Base-by-base conservation (phyloP, 352 stramenopile species). In the Albugo candida region DNA sequence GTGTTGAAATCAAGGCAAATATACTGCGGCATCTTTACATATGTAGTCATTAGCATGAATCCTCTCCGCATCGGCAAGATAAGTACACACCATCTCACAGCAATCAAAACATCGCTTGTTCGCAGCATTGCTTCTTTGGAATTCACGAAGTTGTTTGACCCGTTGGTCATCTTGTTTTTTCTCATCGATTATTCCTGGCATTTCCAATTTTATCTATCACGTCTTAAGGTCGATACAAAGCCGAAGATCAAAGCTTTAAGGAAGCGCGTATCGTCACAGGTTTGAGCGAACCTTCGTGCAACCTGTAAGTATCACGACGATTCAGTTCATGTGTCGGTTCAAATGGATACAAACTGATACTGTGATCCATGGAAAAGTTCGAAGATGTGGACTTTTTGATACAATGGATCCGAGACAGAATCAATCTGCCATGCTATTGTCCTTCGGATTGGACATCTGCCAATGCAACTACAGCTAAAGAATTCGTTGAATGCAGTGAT, bases 1-100 rank as follows among this genome's bases (percentile, higher is more conserved):
- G 83, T 96, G 55, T 93, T 93, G 63, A 95, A 95, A 54, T 94
- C 83, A 49, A 92, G 58, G 41, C 83, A 91, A 36, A 95, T 65
- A 53, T 94, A 95, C 50, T 95, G 83, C 17, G 84, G 84, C 65
- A 88, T 88, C 80, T 92, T 51, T 43, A 21, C 24, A 19, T 36
- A 43, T 24, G 3, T 3, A 43, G 38, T 8, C 38, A 19, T 24
- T 43, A 19, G 17, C 8, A 41, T 20, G 3, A 47, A 19, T n/a
- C 36, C 16, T 41, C 8, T 36, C 10, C 38, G 8, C 8, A 19
- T 43, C 38, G 20, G 8, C 17, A 43, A 43, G 38, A 43, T 10
- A 8, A 31, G 24, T 8, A 31, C 24, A 19, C 27, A 92, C 79
- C 79, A 91, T 91, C 48, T 91, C 80, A 52, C 88, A 89, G 74